phyloP scores from a whole-genome alignment of 306 rosid species.

The Vigna hirtella region DNA sequence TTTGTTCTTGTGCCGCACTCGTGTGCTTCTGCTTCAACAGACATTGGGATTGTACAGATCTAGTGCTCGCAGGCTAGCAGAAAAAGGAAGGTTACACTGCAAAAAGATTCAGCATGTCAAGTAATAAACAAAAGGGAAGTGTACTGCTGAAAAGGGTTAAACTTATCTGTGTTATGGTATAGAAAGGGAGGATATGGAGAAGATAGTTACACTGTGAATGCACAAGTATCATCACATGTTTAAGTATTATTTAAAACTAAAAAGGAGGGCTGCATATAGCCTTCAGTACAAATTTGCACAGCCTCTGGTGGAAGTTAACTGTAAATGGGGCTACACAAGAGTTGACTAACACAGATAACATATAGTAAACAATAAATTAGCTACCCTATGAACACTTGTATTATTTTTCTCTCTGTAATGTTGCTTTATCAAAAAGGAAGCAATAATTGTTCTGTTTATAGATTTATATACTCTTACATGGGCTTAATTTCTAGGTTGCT shows the following conservation, averaged over 20 bases:
- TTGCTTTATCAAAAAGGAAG: slow-evolving; percentile 22
- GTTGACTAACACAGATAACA: slow-evolving; percentile 2
- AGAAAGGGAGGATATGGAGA: neutral
- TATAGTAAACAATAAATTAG: slow-evolving; percentile 2
- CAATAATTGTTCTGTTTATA: slow-evolving; percentile 11
- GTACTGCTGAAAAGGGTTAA: neutral
- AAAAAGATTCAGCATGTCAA: neutral
- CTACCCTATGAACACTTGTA: slow-evolving; percentile 10
- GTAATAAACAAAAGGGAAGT: neutral
- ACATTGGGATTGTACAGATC: neutral
- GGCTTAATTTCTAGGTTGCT: slow-evolving; percentile 76
- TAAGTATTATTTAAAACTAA: neutral
- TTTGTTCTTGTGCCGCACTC: neutral
- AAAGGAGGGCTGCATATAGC: neutral
- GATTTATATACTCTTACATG: slow-evolving; percentile 14
- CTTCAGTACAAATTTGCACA: neutral
- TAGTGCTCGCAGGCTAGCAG: neutral
- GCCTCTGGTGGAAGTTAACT: neutral
- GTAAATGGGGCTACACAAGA: neutral
- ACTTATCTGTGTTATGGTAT: neutral
- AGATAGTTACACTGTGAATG: neutral
- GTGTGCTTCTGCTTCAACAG: neutral
- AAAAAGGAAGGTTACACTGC: neutral
- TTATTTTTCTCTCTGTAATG: slow-evolving; percentile 15
- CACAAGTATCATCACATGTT: neutral